A percentile compares a stretch with the other conserved stretches of the same genome.
Evolutionary conservation across 2,329 filamentous ascomycete species (phyloP).

Genomic region (Alternaria sp.): DNA sequence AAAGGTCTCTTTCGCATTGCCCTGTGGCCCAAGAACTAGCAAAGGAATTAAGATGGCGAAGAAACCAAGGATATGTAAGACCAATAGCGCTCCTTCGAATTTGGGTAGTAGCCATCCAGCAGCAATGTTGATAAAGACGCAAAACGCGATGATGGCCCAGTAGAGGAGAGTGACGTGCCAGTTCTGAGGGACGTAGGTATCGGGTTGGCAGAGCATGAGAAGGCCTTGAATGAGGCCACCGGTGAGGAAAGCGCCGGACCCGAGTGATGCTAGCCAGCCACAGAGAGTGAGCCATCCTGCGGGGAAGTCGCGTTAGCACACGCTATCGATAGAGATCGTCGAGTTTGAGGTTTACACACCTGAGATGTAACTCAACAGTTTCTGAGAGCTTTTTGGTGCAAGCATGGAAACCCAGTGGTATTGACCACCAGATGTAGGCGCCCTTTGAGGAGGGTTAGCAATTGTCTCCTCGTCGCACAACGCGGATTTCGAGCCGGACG

Average conservation of each 20-base stretch:
- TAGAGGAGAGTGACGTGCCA: slow-evolving; percentile 60
- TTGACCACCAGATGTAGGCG: slow-evolving; percentile 44
- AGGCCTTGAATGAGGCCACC: slow-evolving; percentile 41
- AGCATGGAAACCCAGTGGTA: slow-evolving; percentile 50
- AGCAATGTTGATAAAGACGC: slow-evolving; percentile 53
- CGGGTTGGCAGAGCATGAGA: slow-evolving; percentile 46
- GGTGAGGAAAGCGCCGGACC: slow-evolving; percentile 33
- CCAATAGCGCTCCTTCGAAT: slow-evolving; percentile 55
- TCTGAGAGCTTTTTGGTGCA: slow-evolving; percentile 46
- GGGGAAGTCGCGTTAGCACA: background rate
- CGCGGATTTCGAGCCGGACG: background rate
- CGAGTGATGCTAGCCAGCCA: slow-evolving; percentile 49
- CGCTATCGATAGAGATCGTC: background rate
- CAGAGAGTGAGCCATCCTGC: slow-evolving; percentile 52
- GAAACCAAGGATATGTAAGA: slow-evolving; percentile 58
- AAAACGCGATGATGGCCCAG: slow-evolving; percentile 52
- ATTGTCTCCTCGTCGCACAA: background rate
- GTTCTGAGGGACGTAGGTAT: slow-evolving; percentile 45
- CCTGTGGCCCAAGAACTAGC: slow-evolving; percentile 50
- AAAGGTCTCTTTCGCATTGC: slow-evolving; percentile 51
- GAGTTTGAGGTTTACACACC: slow-evolving; percentile 17
- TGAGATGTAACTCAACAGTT: slow-evolving; percentile 52
- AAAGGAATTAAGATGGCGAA: slow-evolving; percentile 58
- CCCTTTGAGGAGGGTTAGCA: slow-evolving; percentile 4
- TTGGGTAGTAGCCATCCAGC: slow-evolving; percentile 53